Base-by-base conservation (phyloP, 2,329 filamentous ascomycete species). In the Aspergillus pseudoviridinutans region DNA sequence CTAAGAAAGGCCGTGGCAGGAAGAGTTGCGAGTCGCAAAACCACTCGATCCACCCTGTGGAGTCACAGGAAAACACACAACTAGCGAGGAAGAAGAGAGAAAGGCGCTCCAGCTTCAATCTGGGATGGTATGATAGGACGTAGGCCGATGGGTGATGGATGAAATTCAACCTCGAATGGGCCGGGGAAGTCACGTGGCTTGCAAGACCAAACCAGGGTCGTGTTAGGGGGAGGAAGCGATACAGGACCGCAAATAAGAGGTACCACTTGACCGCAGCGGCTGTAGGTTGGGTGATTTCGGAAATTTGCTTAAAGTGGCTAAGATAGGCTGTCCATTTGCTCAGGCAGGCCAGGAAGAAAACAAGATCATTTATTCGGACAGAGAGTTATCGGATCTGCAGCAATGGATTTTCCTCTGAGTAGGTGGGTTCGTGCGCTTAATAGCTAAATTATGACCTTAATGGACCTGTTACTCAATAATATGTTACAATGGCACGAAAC, bases 111-210 rank as follows among this genome's bases (percentile, higher is more conserved):
- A 41, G 56, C 7, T 46, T 24, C n/a, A 46, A 47, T 22, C 24
- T 47, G n/a, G 44, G 22, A 24, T 20, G 42, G 42, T 46, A 46
- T 17, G 20, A 24, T 24, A 64, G 64, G n/a, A 58, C 74, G 52
- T 71, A 72, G 51, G 29, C 57, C 0, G 61, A 54, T 10, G 63
- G 44, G n/a, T 47, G 44, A 47, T 24, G 44, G 44, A 27, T 38
- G 32, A 7, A 17, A 17, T 47, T 47, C 44, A 47, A 27, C 44
- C 24, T 47, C 44, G 44, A 24, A 52, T 25, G 29, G n/a, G 25
- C 29, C 51, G 32, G 42, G 6, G 28, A 47, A 46, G 51, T 53
- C 51, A 53, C 51, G 51, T 53, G 51, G 51, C 22, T n/a, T n/a
- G 24, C 17, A 35, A 27, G 2, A 12, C 41, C 24, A 32, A 27